Conservation (phyloP, 2,329 filamentous ascomycete genomes). For the Diaporthe longicolla region DNA sequence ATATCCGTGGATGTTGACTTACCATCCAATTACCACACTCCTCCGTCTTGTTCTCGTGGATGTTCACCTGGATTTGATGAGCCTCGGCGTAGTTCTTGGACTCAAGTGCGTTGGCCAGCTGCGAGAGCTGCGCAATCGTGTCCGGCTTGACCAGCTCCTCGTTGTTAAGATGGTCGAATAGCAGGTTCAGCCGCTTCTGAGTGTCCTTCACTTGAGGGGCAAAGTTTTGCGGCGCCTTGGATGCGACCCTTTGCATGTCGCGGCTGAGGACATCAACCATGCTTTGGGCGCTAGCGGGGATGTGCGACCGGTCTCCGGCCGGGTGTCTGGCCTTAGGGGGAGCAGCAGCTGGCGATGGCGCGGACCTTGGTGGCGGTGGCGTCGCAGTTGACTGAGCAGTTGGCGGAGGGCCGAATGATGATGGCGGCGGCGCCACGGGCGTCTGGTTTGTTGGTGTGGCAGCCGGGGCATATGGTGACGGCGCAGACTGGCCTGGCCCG, state of each 20-base stretch:
- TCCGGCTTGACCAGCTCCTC: slow-evolving; percentile 88
- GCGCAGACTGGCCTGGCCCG: slow-evolving; percentile 68
- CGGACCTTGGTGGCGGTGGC: slow-evolving; percentile 61
- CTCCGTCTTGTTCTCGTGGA: slow-evolving; percentile 82
- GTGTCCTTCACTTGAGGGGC: slow-evolving; percentile 92
- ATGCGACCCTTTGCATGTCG: slow-evolving; percentile 91
- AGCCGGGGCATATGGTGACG: slow-evolving; percentile 64
- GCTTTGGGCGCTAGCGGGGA: slow-evolving; percentile 80
- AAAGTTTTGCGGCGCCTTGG: slow-evolving; percentile 88
- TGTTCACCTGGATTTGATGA: slow-evolving; percentile 78
- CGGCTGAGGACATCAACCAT: slow-evolving; percentile 85
- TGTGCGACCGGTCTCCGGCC: slow-evolving; percentile 90
- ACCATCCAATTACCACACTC: slow-evolving; percentile 93
- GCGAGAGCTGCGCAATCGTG: slow-evolving; percentile 77
- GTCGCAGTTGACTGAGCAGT: slow-evolving; percentile 56
- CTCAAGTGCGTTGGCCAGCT: slow-evolving; percentile 77
- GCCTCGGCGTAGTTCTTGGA: slow-evolving; percentile 78
- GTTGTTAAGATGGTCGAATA: slow-evolving; percentile 99
- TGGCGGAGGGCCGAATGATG: slow-evolving; percentile 55
- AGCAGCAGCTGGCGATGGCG: slow-evolving; percentile 63
- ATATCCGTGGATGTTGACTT: slow-evolving; percentile 56
- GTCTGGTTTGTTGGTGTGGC: slow-evolving; percentile 56
- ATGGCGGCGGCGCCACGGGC: slow-evolving; percentile 58
- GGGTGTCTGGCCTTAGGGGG: slow-evolving; percentile 78
- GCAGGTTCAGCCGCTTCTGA: slow-evolving; percentile 89